phyloP scores from a whole-genome alignment of 2,329 filamentous ascomycete species.

The Pseudogymnoascus destructans region DNA sequence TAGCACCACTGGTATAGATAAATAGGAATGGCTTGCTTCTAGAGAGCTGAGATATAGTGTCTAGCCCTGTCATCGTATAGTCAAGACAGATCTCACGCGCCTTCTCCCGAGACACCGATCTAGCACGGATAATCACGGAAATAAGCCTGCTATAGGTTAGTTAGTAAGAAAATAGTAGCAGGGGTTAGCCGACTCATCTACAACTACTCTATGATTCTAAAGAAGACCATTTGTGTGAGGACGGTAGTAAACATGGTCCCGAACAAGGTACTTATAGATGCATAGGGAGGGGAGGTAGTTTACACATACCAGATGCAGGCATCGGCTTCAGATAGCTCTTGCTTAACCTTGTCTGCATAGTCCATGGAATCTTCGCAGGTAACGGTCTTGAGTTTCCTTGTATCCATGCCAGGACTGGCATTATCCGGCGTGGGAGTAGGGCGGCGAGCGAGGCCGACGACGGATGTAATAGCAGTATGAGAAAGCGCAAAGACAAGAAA shows the following conservation, averaged over 20 bases:
- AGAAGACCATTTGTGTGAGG: slow-evolving; percentile 19
- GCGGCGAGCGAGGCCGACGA: slow-evolving; percentile 21
- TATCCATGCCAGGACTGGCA: slow-evolving; percentile 9
- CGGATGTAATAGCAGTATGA: slow-evolving; percentile 18
- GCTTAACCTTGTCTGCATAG: slow-evolving; percentile 22
- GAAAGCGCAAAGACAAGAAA: slow-evolving; percentile 14
- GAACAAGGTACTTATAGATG: slow-evolving; percentile 20
- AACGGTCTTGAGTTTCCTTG: slow-evolving; percentile 23
- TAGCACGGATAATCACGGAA: background rate
- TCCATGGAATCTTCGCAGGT: slow-evolving; percentile 22
- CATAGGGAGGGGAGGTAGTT: slow-evolving; percentile 31
- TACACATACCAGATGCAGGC: slow-evolving; percentile 26
- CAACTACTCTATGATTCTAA: slow-evolving; percentile 26
- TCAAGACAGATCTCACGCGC: background rate
- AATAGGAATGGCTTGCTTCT: slow-evolving; percentile 30
- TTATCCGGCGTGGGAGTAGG: slow-evolving; percentile 10
- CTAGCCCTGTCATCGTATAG: background rate
- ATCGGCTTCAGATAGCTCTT: slow-evolving; percentile 23
- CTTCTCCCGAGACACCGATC: background rate
- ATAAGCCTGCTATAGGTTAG: background rate
- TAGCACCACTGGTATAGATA: slow-evolving; percentile 35
- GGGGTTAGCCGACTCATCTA: background rate
- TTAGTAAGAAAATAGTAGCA: slow-evolving; percentile 11
- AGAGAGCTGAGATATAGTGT: background rate
- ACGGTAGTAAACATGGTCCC: slow-evolving; percentile 29